Conservation (phyloP, 2,329 filamentous ascomycete genomes). For the Zymoseptoria passerinii region DNA sequence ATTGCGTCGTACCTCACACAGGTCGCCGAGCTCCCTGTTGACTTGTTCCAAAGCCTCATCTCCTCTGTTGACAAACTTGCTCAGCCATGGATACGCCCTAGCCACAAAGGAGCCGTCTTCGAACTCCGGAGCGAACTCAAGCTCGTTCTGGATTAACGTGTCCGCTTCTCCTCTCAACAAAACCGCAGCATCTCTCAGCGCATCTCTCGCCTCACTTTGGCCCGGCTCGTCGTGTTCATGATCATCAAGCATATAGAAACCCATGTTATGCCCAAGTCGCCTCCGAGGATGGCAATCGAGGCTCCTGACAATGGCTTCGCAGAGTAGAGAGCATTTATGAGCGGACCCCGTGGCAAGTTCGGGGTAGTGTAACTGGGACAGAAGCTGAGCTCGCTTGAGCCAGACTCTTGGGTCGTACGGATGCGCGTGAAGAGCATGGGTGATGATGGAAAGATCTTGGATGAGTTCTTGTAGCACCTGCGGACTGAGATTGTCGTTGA, state of each 20-base stretch:
- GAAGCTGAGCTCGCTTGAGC: constrained; percentile 15
- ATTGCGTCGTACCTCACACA: constrained; percentile 3
- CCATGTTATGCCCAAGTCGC: constrained; percentile 17
- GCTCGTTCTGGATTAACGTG: constrained; percentile 7
- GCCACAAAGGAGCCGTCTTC: constrained; percentile 15
- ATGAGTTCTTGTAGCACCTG: constrained; percentile 1
- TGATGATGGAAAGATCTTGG: constrained; percentile 12
- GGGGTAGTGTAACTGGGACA: constrained; percentile 18
- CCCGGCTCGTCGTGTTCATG: constrained; percentile 5
- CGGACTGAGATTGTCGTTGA: constrained; percentile 3
- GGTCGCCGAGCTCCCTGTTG: neutral
- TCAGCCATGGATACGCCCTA: constrained; percentile 25
- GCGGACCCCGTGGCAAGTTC: constrained; percentile 26
- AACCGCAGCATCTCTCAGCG: constrained; percentile 4
- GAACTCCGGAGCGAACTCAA: constrained; percentile 8
- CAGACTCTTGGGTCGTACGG: constrained; percentile 24
- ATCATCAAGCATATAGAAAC: constrained; percentile 23
- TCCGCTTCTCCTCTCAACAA: constrained; percentile 9
- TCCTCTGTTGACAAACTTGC: neutral
- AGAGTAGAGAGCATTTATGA: constrained; percentile 19
- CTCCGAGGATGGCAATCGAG: constrained; percentile 8
- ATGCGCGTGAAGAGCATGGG: neutral
- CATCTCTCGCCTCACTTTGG: constrained; percentile 6
- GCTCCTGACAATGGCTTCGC: constrained; percentile 5
- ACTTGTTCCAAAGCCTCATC: constrained; percentile 8